Evolutionary conservation across 176 grass and related monocot species (phyloP).

Genomic region (Aegilops longissima): DNA sequence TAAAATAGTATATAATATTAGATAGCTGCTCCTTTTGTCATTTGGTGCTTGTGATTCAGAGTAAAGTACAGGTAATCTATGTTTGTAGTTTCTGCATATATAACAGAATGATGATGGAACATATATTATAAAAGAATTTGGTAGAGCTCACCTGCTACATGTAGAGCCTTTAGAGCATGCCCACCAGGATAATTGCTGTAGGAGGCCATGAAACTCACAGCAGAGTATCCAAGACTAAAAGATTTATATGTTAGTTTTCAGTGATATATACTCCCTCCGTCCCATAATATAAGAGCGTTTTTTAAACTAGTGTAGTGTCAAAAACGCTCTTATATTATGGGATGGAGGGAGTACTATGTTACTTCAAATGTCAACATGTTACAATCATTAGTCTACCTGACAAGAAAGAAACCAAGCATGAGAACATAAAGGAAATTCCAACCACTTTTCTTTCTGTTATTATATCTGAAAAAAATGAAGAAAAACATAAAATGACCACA

Average conservation of each 20-base stretch:
- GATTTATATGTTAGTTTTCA: conserved; percentile 40
- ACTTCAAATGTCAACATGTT: not conserved
- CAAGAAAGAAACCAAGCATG: conserved; percentile 75
- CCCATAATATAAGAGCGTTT: too few species aligned
- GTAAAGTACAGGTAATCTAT: conserved; percentile 6
- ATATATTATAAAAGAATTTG: not conserved
- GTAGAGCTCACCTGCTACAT: conserved; percentile 67
- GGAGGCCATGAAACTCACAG: conserved; percentile 80
- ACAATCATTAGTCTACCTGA: conserved; percentile 55
- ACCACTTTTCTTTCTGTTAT: conserved; percentile 86
- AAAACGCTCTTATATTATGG: too few species aligned
- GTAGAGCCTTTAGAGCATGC: conserved; percentile 78
- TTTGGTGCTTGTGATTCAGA: not conserved
- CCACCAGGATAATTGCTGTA: conserved; percentile 99
- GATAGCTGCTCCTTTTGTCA: conserved; percentile 19
- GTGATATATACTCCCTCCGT: too few species aligned
- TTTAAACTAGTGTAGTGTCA: too few species aligned
- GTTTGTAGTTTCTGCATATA: conserved; percentile 6
- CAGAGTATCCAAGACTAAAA: conserved; percentile 83
- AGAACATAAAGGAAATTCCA: conserved; percentile 82
- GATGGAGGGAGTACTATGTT: too few species aligned
- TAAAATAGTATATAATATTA: conserved; percentile 21
- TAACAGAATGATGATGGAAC: conserved; percentile 7
- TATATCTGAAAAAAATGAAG: conserved; percentile 63
- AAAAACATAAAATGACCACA: conserved; percentile 24